Percentiles rank a stretch among this genome's conserved stretches.
Evolutionary conservation across 2,329 filamentous ascomycete species (phyloP).

Genomic region (Alternaria triticina): DNA sequence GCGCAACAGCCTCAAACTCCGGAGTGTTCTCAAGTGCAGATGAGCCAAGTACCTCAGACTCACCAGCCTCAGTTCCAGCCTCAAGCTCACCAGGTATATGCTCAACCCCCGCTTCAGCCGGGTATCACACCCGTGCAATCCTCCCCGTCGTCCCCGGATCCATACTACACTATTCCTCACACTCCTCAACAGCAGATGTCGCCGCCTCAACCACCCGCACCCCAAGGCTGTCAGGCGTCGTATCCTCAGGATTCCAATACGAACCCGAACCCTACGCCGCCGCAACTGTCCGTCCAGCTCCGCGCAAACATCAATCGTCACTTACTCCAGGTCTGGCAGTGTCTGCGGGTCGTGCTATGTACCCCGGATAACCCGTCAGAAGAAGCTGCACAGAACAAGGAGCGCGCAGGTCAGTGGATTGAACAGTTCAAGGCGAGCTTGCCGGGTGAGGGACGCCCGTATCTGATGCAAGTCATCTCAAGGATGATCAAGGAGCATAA

Average conservation of each 20-base stretch:
- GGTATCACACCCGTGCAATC: not conserved
- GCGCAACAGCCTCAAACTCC: not conserved
- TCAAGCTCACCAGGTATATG: not conserved
- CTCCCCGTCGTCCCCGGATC: not conserved
- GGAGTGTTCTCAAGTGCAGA: not conserved
- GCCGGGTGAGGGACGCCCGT: not conserved
- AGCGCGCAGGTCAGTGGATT: not conserved
- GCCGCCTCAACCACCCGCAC: not conserved
- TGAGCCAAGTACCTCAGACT: not conserved
- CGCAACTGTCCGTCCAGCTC: not conserved
- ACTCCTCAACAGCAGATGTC: not conserved
- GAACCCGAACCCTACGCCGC: not conserved
- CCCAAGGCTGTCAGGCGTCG: not conserved
- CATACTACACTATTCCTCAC: not conserved
- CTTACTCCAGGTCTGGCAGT: slow-evolving; percentile 1
- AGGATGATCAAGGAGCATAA: not conserved
- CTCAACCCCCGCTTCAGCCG: not conserved
- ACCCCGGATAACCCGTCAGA: not conserved
- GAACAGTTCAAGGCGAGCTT: not conserved
- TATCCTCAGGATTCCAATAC: not conserved
- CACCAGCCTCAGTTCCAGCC: not conserved
- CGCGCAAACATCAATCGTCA: slow-evolving; percentile 1
- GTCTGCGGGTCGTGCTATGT: not conserved
- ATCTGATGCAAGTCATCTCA: not conserved
- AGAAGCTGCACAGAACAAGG: not conserved